Conservation (phyloP, 1,139 yeast species). For the Wickerhamomyces sp. region DNA sequence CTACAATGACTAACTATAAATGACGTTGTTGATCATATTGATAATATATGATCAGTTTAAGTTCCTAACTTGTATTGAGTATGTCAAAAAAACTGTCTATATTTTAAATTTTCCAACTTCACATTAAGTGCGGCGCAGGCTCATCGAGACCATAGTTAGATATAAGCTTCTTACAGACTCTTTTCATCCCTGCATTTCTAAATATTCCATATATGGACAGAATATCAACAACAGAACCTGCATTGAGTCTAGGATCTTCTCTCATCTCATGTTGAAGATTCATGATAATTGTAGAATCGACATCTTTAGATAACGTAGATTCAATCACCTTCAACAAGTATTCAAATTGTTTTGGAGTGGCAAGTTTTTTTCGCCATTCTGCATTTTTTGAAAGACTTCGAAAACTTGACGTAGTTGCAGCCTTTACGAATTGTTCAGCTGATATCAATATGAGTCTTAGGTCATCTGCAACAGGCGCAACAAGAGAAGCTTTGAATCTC, state of each 20-base stretch:
- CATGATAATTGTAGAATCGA: neutral
- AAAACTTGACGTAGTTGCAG: no score
- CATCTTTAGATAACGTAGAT: neutral
- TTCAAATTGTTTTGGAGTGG: neutral
- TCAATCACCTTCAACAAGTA: neutral
- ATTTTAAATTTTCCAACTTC: no score
- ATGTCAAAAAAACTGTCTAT: no score
- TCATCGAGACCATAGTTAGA: no score
- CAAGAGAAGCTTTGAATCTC: constrained; percentile 14
- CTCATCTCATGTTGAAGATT: neutral
- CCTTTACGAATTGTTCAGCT: constrained; percentile 16
- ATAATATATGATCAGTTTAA: no score
- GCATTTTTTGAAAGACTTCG: constrained; percentile 25
- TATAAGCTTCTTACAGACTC: neutral
- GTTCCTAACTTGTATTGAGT: no score
- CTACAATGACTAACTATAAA: constrained; percentile 2
- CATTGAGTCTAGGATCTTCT: neutral
- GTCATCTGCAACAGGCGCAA: constrained; percentile 19
- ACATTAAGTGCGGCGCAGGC: no score
- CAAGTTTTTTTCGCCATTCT: constrained; percentile 25
- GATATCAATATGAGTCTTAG: constrained; percentile 8
- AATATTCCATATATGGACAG: neutral
- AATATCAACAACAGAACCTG: neutral
- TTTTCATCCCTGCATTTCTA: neutral
- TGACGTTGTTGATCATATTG: neutral